These are phyloP conservation scores for Cladosporium colombiae DNA, from an alignment of 2,329 filamentous ascomycete genomes.

Conservation along the genomic window DNA sequence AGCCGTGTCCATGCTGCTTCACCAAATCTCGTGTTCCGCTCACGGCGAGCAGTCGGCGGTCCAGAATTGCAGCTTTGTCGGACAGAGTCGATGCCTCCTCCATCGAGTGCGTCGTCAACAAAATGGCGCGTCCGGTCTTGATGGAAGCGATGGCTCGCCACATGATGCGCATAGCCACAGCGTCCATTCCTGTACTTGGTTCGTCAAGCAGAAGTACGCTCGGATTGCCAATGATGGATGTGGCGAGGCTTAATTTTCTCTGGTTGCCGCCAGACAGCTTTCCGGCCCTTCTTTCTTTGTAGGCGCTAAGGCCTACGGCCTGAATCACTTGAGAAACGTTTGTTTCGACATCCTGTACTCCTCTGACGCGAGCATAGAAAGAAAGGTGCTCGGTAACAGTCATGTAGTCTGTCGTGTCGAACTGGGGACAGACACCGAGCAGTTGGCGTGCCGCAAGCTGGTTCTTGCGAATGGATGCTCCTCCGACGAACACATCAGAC, in stretches of 20 bases:
- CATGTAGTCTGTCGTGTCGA: constrained; percentile 73
- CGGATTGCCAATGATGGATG: constrained; percentile 87
- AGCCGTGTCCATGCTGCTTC: constrained; percentile 63
- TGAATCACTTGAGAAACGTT: constrained; percentile 73
- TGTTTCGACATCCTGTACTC: constrained; percentile 68
- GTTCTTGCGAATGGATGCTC: constrained; percentile 68
- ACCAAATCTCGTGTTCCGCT: constrained; percentile 72
- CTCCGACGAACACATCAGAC: constrained; percentile 78
- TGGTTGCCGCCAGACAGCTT: constrained; percentile 86
- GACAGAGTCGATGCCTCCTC: constrained; percentile 88
- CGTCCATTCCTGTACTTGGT: constrained; percentile 81
- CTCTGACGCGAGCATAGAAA: constrained; percentile 82
- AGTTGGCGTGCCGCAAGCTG: constrained; percentile 70
- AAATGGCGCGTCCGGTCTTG: constrained; percentile 71
- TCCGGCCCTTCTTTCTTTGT: constrained; percentile 69
- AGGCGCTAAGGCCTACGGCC: constrained; percentile 72
- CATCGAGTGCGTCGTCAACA: constrained; percentile 92
- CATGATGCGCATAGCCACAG: constrained; percentile 83
- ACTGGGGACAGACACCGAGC: constrained; percentile 81
- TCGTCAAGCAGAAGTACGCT: constrained; percentile 83
- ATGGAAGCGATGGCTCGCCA: constrained; percentile 77
- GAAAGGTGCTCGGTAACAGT: constrained; percentile 79
- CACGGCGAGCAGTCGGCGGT: constrained; percentile 76
- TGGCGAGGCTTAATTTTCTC: constrained; percentile 79
- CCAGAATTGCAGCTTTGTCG: constrained; percentile 77